phyloP scores from a whole-genome alignment of 768 basidiomycete species.

The Lentinula lateritia region DNA sequence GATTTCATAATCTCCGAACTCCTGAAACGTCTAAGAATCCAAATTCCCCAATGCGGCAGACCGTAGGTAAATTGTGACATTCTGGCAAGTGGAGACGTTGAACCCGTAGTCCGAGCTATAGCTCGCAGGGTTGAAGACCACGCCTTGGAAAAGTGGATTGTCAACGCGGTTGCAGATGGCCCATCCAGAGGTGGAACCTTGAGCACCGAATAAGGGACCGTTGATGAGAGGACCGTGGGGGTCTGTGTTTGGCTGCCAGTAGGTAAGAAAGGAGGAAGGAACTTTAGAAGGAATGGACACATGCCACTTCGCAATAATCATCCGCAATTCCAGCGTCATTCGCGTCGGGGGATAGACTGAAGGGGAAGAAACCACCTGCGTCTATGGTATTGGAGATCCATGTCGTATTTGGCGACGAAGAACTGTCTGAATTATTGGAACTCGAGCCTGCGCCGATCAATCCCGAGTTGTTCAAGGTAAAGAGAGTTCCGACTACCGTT shows the following conservation, averaged over 20 bases:
- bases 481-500: background rate
- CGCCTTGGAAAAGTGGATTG: background rate
- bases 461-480: background rate
- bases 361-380: background rate
- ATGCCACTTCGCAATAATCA: slow-evolving; percentile 2
- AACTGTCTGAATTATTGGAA: background rate
- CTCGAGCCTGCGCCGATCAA: background rate
- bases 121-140: background rate
- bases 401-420: background rate
- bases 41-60: background rate
- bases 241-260: background rate
- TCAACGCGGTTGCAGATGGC: background rate
- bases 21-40: too few relatives aligned
- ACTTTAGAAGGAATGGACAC: background rate
- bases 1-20: too few relatives aligned
- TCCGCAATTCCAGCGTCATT: background rate
- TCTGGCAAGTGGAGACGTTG: background rate
- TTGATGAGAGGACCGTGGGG: background rate
- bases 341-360: background rate
- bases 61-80: background rate
- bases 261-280: background rate
- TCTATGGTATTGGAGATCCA: slow-evolving; percentile 1
- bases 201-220: background rate
- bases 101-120: background rate
- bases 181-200: background rate